Evolutionary conservation across 805 yeast genomes (phyloP).

Genomic region (Blastobotrys terrestris): DNA sequence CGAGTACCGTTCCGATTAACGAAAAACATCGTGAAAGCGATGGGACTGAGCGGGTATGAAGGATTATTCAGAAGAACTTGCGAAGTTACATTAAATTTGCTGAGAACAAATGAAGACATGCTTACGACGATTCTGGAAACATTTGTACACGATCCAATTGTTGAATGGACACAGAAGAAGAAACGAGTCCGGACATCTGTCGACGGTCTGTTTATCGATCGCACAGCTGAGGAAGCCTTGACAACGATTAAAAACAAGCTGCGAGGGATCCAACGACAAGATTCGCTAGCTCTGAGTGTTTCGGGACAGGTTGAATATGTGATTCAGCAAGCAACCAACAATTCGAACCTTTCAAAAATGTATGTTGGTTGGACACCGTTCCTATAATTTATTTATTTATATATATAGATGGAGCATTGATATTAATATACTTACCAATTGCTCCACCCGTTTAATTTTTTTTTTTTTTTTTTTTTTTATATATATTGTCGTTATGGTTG

Average conservation of each 20-base stretch:
- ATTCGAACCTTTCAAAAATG: constrained; percentile 72
- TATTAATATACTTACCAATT: too few relatives aligned
- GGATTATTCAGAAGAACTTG: constrained; percentile 83
- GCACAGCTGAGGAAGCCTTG: constrained; percentile 59
- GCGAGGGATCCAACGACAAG: constrained; percentile 74
- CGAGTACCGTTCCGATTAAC: constrained; percentile 92
- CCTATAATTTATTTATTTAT: constrained; percentile 34
- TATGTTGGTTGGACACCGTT: constrained; percentile 91
- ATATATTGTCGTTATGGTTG: too few relatives aligned
- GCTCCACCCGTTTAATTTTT: too few relatives aligned
- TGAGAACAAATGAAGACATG: constrained; percentile 74
- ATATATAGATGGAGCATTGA: not conserved
- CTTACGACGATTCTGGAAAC: constrained; percentile 89
- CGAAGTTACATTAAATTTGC: constrained; percentile 69
- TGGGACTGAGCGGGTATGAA: constrained; percentile 83
- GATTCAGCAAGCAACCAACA: constrained; percentile 73
- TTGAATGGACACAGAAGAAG: constrained; percentile 59
- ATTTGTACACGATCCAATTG: constrained; percentile 84
- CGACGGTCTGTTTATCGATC: constrained; percentile 21
- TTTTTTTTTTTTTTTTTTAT: too few relatives aligned
- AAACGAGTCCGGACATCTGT: constrained; percentile 19
- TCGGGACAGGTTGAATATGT: constrained; percentile 89
- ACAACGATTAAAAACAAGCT: constrained; percentile 70
- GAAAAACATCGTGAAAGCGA: constrained; percentile 79
- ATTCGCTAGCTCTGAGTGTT: constrained; percentile 81